Conservation (phyloP, 345 rosid genomes). For the Hibiscus tridactylites region DNA sequence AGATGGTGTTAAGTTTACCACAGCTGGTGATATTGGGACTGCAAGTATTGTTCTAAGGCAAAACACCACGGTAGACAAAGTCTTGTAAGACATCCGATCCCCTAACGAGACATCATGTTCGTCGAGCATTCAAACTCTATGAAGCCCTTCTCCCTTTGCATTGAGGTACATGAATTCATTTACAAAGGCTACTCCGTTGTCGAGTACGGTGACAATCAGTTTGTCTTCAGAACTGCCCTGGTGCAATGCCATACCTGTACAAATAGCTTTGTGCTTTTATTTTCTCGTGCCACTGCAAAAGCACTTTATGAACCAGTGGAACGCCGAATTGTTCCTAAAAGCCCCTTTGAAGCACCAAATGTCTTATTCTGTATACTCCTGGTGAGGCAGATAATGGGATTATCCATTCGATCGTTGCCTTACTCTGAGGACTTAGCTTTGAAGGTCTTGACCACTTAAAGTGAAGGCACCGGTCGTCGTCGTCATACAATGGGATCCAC, state of each 20-base stretch:
- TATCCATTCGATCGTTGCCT: conserved; percentile 78
- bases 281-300: conserved; percentile 43
- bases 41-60: conserved; percentile 92
- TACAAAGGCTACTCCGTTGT: conserved; percentile 92
- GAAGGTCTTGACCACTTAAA: conserved; percentile 86
- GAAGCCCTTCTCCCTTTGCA: conserved; percentile 19
- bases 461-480: conserved; percentile 80
- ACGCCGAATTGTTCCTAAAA: conserved; percentile 47
- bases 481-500: no score
- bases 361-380: conserved; percentile 76
- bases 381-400: conserved; percentile 57
- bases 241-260: not conserved
- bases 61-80: conserved; percentile 79
- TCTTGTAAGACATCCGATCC: not conserved
- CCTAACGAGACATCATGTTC: not conserved
- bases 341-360: conserved; percentile 64
- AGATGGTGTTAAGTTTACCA: no score
- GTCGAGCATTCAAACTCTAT: not conserved
- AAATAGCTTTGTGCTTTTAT: not conserved
- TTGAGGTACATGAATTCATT: conserved; percentile 94
- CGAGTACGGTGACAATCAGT: conserved; percentile 71
- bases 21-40: conserved; percentile 80
- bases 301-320: conserved; percentile 68
- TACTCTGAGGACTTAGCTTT: conserved; percentile 54
- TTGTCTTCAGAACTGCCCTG: conserved; percentile 83